Evolutionary conservation across 2,329 filamentous ascomycete genomes (phyloP).

Genomic region (Aspergillus fumigatiaffinis): DNA sequence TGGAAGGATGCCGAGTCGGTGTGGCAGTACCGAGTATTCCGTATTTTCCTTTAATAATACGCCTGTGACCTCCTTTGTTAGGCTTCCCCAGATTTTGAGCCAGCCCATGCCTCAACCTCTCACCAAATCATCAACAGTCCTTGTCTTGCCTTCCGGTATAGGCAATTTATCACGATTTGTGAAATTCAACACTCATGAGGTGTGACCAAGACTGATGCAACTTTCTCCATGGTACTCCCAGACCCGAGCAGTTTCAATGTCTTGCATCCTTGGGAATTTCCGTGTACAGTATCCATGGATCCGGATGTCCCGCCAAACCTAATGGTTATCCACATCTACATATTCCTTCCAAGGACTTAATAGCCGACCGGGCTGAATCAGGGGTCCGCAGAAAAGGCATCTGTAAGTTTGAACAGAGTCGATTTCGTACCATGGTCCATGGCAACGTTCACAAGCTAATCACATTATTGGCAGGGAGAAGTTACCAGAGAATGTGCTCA

Average conservation of each 20-base stretch:
- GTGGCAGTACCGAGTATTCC: not conserved
- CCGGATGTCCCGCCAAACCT: constrained; percentile 16
- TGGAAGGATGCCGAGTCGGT: not conserved
- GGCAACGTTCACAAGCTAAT: not conserved
- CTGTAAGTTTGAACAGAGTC: not conserved
- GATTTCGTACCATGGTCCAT: constrained; percentile 2
- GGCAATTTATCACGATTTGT: not conserved
- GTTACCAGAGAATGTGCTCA: not conserved
- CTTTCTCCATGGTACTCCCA: not conserved
- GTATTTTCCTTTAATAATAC: not conserved
- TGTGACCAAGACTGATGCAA: not conserved
- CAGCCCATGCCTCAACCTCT: not conserved
- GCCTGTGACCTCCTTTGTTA: not conserved
- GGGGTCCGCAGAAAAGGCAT: not conserved
- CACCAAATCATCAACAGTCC: not conserved
- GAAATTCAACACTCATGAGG: not conserved
- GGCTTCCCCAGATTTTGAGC: not conserved
- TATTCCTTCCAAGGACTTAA: not conserved
- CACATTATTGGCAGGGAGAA: not conserved
- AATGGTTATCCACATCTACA: constrained; percentile 11
- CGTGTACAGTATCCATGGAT: constrained; percentile 17
- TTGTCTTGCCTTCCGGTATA: not conserved
- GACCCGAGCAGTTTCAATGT: constrained; percentile 8
- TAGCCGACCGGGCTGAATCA: constrained; percentile 4
- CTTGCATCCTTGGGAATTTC: constrained; percentile 15